phyloP scores from a whole-genome alignment of 352 stramenopile species.

The Phytopythium cucurbitacearum region DNA sequence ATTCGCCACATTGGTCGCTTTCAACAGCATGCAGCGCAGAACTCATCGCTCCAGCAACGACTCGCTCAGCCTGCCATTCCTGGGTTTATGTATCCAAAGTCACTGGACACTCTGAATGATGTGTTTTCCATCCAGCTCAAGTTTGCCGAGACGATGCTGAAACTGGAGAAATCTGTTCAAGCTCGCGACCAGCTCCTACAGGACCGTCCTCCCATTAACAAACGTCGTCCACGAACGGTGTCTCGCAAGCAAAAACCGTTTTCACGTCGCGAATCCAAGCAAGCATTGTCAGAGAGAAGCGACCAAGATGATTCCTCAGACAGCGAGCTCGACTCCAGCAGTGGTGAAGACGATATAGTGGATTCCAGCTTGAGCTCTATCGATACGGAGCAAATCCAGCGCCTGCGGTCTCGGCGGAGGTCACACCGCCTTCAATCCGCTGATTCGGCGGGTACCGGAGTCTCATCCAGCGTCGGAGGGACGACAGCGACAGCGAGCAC shows the following conservation, averaged over 20 bases:
- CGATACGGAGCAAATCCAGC: too few relatives aligned
- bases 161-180: constrained; percentile 66
- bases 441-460: too few relatives aligned
- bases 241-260: not conserved
- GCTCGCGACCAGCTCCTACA: constrained; percentile 47
- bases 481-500: not conserved
- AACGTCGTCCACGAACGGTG: not conserved
- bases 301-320: too few relatives aligned
- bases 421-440: too few relatives aligned
- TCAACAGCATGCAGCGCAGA: not conserved
- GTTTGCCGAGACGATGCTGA: constrained; percentile 70
- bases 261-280: not conserved
- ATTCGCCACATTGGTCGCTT: not conserved
- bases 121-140: constrained; percentile 63
- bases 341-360: not conserved
- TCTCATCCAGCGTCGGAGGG: constrained; percentile 1
- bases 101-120: constrained; percentile 43
- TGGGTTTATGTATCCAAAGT: constrained; percentile 8
- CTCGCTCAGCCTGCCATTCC: not conserved
- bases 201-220: not conserved
- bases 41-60: not conserved
- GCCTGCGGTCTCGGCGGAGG: too few relatives aligned
- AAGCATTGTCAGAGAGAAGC: not conserved
- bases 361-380: not conserved
- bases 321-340: not conserved